Evolutionary conservation across 495 filamentous ascomycete genomes (phyloP), one percentile per base, ranked within the genome.

Genomic region (Zalerion maritima): DNA sequence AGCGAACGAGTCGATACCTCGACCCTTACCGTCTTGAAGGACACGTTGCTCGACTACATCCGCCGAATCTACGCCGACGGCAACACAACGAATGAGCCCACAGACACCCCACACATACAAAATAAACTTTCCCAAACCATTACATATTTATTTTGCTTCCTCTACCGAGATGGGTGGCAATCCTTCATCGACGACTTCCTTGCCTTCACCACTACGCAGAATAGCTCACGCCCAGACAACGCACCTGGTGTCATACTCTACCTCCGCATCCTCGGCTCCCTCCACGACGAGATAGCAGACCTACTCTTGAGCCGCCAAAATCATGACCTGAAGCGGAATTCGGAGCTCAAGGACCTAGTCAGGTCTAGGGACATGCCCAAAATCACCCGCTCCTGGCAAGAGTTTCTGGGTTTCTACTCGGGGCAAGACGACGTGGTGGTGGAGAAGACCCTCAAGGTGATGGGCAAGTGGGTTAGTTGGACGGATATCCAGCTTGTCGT

Each of bases 271-370:
- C 64, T 93, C 24, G 64, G 73, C 46, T 82, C 83, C 21, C 73
- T 99, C 21, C 89, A 99, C 46, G 89, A 99, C 42, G 89, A 99
- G 52, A 91, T 99, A 52, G 89, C 85, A 26, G 89, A 99, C 59
- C 67, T 82, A 17, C 58, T 94, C 30, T 59, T 94, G n/a, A 68
- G 74, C 12, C 69, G 84, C 24, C 72, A 77, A 15, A 64, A 69
- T 9, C 62, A 68, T 19, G 83, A 94, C 36, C 71, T 75, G 36
- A 79, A 78, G 37, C 73, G 75, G 36, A 81, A 86, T 47, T 81
- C 70, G 17, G 66, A 79, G 24, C 62, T 99, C 32, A 99, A 96
- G 47, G 89, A 99, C 55, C 42, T 91, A 37, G 64, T 94, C 18
- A 73, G 89, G 13, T 67, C 70, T 23, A 65, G 84, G 30, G 87